These are phyloP conservation scores for Trichophyton mentagrophytes DNA, from an alignment of 2,329 filamentous ascomycete species.

Conservation along the genomic window DNA sequence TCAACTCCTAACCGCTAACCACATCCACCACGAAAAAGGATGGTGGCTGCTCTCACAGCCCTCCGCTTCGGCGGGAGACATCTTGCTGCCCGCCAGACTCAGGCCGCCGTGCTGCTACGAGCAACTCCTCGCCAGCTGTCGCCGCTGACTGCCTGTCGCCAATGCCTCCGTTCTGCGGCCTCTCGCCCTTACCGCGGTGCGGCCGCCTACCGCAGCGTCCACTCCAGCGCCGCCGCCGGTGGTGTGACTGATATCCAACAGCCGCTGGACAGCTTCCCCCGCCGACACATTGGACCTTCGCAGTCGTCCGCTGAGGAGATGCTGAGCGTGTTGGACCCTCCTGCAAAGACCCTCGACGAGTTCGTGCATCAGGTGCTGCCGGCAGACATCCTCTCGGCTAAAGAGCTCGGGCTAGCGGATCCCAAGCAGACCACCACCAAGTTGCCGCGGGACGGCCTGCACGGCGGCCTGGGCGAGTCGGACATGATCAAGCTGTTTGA, in stretches of 20 bases:
- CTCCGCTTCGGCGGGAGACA: slow-evolving; percentile 13
- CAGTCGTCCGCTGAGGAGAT: slow-evolving; percentile 58
- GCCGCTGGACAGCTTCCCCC: slow-evolving; percentile 51
- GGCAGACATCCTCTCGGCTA: slow-evolving; percentile 58
- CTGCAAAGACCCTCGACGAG: slow-evolving; percentile 59
- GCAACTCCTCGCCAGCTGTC: slow-evolving; percentile 14
- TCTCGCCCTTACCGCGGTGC: slow-evolving; percentile 10
- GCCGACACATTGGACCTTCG: slow-evolving; percentile 78
- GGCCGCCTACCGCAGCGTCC: slow-evolving; percentile 41
- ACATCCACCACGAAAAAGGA: not conserved
- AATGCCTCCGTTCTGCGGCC: slow-evolving; percentile 19
- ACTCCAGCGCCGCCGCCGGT: slow-evolving; percentile 75
- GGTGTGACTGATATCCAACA: slow-evolving; percentile 30
- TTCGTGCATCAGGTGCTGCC: slow-evolving; percentile 80
- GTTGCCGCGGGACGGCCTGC: slow-evolving; percentile 27
- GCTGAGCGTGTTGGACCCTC: slow-evolving; percentile 66
- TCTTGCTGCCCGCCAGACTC: slow-evolving; percentile 6
- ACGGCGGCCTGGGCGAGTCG: slow-evolving; percentile 36
- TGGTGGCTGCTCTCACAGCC: slow-evolving; percentile 11
- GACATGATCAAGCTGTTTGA: slow-evolving; percentile 31
- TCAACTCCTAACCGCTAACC: not conserved
- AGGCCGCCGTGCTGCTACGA: slow-evolving; percentile 5
- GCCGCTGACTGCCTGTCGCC: slow-evolving; percentile 21
- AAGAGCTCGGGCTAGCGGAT: slow-evolving; percentile 46
- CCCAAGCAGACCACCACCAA: slow-evolving; percentile 30